Percentiles rank a stretch among this genome's conserved stretches.
Evolutionary conservation across 345 rosid genomes (phyloP).

Genomic region (Combretum micranthum): DNA sequence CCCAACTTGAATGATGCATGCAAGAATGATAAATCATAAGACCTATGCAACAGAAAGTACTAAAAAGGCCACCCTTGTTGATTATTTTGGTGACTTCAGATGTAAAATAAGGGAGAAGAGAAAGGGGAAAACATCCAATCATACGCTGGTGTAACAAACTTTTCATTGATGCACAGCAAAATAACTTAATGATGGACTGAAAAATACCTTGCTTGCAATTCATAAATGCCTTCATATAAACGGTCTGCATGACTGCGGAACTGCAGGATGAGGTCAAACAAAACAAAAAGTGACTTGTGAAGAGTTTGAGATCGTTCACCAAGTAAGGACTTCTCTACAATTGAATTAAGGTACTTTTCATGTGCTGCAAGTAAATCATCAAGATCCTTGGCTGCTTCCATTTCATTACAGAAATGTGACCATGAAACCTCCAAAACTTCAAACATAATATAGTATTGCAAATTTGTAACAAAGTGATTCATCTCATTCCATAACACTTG

Average conservation of each 20-base stretch:
- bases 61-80: too few species aligned
- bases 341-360: conserved; percentile 80
- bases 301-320: conserved; percentile 87
- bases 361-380: conserved; percentile 97
- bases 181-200: background rate
- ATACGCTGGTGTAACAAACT: too few species aligned
- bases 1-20: background rate
- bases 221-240: conserved; percentile 79
- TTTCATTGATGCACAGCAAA: too few species aligned
- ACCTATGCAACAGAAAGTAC: too few species aligned
- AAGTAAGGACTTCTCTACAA: conserved; percentile 82
- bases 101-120: too few species aligned
- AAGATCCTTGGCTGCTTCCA: conserved; percentile 90
- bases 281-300: conserved; percentile 62
- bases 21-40: background rate
- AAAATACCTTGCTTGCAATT: conserved; percentile 76
- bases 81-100: too few species aligned
- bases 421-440: conserved; percentile 97
- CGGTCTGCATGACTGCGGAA: conserved; percentile 90
- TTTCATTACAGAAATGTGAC: conserved; percentile 82
- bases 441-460: conserved; percentile 97
- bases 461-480: conserved; percentile 95
- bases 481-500: conserved; percentile 96
- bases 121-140: too few species aligned
- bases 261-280: conserved; percentile 81